phyloP scores from a whole-genome alignment of 495 filamentous ascomycete species.

The Aspergillus homomorphus region DNA sequence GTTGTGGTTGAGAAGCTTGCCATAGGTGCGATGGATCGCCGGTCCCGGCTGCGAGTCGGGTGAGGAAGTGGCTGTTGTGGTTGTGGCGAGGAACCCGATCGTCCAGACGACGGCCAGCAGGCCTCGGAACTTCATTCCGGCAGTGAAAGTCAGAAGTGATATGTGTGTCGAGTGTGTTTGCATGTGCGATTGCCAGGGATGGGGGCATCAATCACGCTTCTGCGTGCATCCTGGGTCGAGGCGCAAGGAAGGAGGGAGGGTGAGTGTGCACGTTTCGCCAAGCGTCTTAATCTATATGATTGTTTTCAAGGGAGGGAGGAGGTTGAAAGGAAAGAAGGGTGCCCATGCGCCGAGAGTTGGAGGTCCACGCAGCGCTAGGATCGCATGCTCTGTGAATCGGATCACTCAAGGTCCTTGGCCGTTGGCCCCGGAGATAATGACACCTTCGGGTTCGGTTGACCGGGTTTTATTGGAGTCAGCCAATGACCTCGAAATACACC shows the following conservation, averaged over 20 bases:
- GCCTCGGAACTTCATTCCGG: constrained; percentile 13
- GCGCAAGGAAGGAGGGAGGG: background rate
- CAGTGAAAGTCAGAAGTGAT: background rate
- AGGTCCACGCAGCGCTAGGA: background rate
- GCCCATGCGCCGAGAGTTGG: background rate
- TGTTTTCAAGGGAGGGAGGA: background rate
- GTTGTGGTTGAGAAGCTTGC: constrained; percentile 13
- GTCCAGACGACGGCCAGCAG: constrained; percentile 20
- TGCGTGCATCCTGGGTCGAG: constrained; percentile 19
- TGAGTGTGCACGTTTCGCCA: background rate
- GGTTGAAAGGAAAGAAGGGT: background rate
- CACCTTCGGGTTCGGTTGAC: background rate
- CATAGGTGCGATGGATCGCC: constrained; percentile 12
- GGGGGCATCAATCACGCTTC: constrained; percentile 12
- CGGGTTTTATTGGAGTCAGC: background rate
- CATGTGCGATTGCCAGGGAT: background rate
- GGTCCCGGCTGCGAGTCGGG: constrained; percentile 9
- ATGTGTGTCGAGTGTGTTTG: background rate
- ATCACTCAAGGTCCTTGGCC: background rate
- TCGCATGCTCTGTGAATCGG: background rate
- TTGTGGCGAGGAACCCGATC: constrained; percentile 22
- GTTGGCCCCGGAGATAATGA: background rate
- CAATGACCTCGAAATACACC: background rate
- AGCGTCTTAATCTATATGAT: background rate
- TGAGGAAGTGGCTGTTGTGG: background rate